Conservation (phyloP, 768 basidiomycete species). For the Xerocomellus amylosporus region DNA sequence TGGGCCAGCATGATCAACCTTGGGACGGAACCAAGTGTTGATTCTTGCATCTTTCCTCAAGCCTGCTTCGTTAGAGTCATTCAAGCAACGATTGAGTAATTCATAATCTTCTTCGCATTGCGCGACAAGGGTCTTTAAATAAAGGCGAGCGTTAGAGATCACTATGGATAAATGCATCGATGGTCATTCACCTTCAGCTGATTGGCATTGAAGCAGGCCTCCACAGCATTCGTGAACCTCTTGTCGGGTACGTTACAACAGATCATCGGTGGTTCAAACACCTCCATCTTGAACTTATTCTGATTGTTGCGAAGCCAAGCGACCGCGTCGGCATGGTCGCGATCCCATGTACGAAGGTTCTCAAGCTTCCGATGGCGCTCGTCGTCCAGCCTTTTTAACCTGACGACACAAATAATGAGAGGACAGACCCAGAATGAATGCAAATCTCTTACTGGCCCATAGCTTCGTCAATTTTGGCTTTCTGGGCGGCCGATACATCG, state of each 20-base stretch:
- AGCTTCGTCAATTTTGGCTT: conserved; percentile 31
- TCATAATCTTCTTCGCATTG: conserved; percentile 82
- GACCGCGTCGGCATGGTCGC: conserved; percentile 60
- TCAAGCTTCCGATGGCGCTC: conserved; percentile 58
- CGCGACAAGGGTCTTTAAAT: conserved; percentile 72
- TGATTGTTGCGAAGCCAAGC: conserved; percentile 70
- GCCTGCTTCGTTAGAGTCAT: conserved; percentile 55
- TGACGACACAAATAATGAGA: conserved; percentile 25
- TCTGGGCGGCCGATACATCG: conserved; percentile 34
- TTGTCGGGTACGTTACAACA: conserved; percentile 65
- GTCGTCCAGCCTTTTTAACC: conserved; percentile 54
- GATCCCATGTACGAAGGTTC: conserved; percentile 51
- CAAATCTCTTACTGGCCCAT: conserved; percentile 26
- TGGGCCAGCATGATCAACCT: conserved; percentile 39
- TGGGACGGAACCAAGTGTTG: conserved; percentile 64
- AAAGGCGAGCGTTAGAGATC: not conserved
- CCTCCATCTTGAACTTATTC: conserved; percentile 67
- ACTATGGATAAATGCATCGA: not conserved
- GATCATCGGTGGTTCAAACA: conserved; percentile 85
- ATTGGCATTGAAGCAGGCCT: conserved; percentile 58
- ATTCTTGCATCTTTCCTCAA: conserved; percentile 51
- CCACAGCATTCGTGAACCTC: conserved; percentile 64
- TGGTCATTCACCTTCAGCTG: conserved; percentile 58
- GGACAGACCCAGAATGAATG: not conserved
- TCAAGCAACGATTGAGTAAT: conserved; percentile 62